Evolutionary conservation across 1,284 basidiomycete species (phyloP), one percentile per base, ranked within the genome.

Genomic region (Malassezia arunalokei): DNA sequence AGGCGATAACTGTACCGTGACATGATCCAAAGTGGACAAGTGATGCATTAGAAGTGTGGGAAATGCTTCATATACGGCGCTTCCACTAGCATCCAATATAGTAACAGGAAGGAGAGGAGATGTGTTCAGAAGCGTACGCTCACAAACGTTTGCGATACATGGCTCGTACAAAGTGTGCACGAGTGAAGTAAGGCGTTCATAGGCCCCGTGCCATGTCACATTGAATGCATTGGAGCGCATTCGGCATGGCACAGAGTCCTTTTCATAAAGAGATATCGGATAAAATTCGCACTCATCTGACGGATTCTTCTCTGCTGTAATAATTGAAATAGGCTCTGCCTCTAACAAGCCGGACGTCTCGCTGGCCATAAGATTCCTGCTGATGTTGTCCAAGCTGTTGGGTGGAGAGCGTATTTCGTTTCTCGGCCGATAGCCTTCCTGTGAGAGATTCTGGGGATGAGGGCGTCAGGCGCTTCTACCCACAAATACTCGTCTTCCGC

Each of bases 341-440:
- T 53, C 44, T 8, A 53, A 33, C 51, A 48, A 38, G 5, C 37
- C 51, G 9, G 44, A 20, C 14, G 43, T 30, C 5, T 44, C 43
- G 31, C 43, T 44, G 7, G 43, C 30, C 43, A 44, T 44, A 24
- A 4, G 20, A 24, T 24, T 24, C 20, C 20, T 24, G 20, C 20
- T 24, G 20, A 24, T 24, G 20, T 24, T 24, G 20, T 24, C 20
- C 20, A 24, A 24, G 20, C 20, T 24, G 20, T 24, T 24, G 20
- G 20, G 20, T 24, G 20, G 20, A 24, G 20, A 24, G 20, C 20
- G 20, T 24, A 24, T 24, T 24, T 24, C 20, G 20, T 24, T 24
- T 24, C 20, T 24, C 20, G 20, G 20, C 20, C 20, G 20, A 24
- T 24, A 24, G 20, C 4, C 20, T 24, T 24, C 20, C 20, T 24